Evolutionary conservation across 805 yeast genomes (phyloP).

Genomic region (Ogataea pini): DNA sequence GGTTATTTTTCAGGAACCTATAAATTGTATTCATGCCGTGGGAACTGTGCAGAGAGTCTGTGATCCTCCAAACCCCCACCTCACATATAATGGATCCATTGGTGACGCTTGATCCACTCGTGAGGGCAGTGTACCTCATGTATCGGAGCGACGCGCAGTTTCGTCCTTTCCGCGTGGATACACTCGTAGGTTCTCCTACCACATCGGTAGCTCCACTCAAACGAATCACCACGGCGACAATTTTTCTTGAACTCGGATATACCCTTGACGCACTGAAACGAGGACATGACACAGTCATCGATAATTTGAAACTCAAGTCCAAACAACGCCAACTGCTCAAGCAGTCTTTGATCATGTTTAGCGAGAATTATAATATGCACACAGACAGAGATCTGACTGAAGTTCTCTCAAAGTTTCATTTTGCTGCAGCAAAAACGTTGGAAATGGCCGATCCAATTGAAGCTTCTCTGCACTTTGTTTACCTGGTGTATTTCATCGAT

Average conservation of each 20-base stretch:
- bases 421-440: conserved; percentile 17
- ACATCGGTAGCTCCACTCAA: neutral
- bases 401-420: conserved; percentile 12
- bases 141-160: conserved; percentile 19
- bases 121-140: conserved; percentile 23
- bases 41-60: neutral
- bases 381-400: conserved; percentile 11
- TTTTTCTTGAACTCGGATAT: conserved; percentile 13
- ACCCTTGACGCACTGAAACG: conserved; percentile 12
- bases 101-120: conserved; percentile 19
- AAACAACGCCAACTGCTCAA: conserved; percentile 16
- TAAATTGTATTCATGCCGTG: neutral
- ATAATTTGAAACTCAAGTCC: conserved; percentile 8
- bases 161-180: conserved; percentile 15
- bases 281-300: conserved; percentile 14
- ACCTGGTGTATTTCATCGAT: conserved; percentile 20
- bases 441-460: conserved; percentile 13
- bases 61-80: neutral
- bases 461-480: conserved; percentile 15
- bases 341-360: conserved; percentile 16
- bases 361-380: conserved; percentile 3
- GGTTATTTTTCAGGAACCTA: neutral
- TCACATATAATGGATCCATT: conserved; percentile 6
- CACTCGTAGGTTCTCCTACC: conserved; percentile 14
- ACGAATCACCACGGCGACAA: conserved; percentile 17